phyloP scores from a whole-genome alignment of 345 rosid species.

The Eucalyptus rudis region DNA sequence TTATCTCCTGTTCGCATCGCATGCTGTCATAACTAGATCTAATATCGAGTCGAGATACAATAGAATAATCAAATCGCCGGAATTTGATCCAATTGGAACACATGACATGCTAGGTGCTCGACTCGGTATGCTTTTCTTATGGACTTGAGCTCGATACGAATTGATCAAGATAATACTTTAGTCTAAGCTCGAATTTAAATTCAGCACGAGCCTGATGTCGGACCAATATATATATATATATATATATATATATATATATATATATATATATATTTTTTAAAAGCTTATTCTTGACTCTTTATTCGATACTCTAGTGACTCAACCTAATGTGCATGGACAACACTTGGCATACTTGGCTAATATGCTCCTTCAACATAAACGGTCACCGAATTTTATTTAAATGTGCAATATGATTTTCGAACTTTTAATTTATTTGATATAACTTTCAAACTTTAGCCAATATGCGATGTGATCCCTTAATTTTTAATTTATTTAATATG shows the following conservation, averaged over 20 bases:
- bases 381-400: neutral
- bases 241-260: too few species aligned
- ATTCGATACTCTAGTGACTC: neutral
- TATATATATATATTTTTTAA: neutral
- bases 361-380: neutral
- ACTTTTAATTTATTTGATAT: too few species aligned
- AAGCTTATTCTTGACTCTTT: neutral
- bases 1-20: neutral
- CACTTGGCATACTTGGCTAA: neutral
- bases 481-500: too few species aligned
- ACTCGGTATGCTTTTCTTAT: neutral
- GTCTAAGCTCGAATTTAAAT: neutral
- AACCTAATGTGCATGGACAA: neutral
- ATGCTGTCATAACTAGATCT: neutral
- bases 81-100: neutral
- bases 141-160: neutral
- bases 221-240: too few species aligned
- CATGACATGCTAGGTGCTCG: neutral
- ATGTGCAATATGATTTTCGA: fast-evolving
- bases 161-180: neutral
- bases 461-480: fast-evolving
- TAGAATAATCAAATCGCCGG: neutral
- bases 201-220: neutral
- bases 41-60: neutral
- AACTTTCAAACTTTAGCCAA: fast-evolving